Conservation (phyloP, 2,329 filamentous ascomycete genomes). For the Fusarium ambrosium region DNA sequence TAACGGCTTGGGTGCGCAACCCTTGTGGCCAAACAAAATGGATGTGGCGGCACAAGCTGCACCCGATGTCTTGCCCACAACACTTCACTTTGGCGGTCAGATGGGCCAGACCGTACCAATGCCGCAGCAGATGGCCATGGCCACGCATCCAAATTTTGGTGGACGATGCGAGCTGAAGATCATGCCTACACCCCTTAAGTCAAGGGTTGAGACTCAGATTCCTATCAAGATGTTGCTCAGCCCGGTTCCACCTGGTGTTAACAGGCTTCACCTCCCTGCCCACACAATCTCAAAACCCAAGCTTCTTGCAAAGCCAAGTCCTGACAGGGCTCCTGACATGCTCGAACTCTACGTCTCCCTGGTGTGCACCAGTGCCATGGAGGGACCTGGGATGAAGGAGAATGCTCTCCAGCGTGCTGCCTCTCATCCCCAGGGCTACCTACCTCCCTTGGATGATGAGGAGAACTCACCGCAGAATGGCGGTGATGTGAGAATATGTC, state of each 20-base stretch:
- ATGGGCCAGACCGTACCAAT: constrained; percentile 49
- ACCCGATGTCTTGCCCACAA: constrained; percentile 43
- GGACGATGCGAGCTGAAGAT: constrained; percentile 66
- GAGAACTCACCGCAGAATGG: constrained; percentile 84
- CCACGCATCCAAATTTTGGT: constrained; percentile 49
- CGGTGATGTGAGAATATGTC: constrained; percentile 93
- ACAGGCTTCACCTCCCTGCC: constrained; percentile 86
- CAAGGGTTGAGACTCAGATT: constrained; percentile 96
- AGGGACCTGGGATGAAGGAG: constrained; percentile 74
- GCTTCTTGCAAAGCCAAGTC: constrained; percentile 79
- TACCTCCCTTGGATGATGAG: constrained; percentile 65
- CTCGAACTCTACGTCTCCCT: constrained; percentile 85
- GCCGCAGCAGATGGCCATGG: constrained; percentile 49
- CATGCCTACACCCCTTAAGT: constrained; percentile 81
- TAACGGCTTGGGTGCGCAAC: constrained; percentile 43
- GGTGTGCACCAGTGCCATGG: constrained; percentile 94
- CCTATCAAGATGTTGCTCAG: constrained; percentile 85
- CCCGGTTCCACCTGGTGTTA: constrained; percentile 80
- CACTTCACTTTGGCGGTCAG: constrained; percentile 45
- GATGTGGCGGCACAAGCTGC: constrained; percentile 43
- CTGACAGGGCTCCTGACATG: constrained; percentile 77
- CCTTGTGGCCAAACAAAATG: constrained; percentile 54
- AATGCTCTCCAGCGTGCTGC: constrained; percentile 74
- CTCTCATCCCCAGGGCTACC: constrained; percentile 54
- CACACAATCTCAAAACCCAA: constrained; percentile 97